Base-by-base conservation (phyloP, 2,329 filamentous ascomycete genomes). In the Fusarium brachygibbosum region DNA sequence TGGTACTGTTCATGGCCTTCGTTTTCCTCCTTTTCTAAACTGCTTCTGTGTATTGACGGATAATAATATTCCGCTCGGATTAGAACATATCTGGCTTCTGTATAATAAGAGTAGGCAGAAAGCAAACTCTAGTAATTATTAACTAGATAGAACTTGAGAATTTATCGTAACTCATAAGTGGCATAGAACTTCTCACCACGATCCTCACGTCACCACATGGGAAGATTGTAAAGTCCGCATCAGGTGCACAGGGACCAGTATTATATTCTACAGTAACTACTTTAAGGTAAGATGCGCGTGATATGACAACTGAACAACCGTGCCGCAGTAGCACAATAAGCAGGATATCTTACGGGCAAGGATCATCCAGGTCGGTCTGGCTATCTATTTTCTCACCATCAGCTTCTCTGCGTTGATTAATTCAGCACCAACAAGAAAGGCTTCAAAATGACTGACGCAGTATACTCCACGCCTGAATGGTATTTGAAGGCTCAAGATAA, bases 401-500 rank as follows among this genome's bases (percentile, higher is more conserved):
- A 51, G 17, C 48, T 51, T 51, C 34, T 17, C 6, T 25, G 17
- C 48, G 25, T 17, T 17, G 17, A n/a, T 23, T 34, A n/a, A 49
- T 17, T 42, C 25, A 17, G 9, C 12, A 13, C 6, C 17, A 13
- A 28, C 21, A 14, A 14, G 4, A 13, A 17, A 5, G 12, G 6
- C 1, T 7, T 6, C 1, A 37, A 21, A 38, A 63, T 63, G 58
- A 14, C 42, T 0, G 13, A 34, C 1, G n/a, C 42, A 1, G 58
- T 58, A 0, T 63, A 63, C 9, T 49, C 60, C 5, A 63, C 50
- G 0, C 60, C 60, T n/a, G 60, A 63, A 3, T 63, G 60, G 60
- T 63, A 63, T 45, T 31, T 34, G 3, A 29, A 63, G 13, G 58
- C 60, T 0, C 50, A 57, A 6, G 11, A 63, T 3, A 32, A 63